Conservation (phyloP, 139 green algal species). For the Volvox reticuliferus region DNA sequence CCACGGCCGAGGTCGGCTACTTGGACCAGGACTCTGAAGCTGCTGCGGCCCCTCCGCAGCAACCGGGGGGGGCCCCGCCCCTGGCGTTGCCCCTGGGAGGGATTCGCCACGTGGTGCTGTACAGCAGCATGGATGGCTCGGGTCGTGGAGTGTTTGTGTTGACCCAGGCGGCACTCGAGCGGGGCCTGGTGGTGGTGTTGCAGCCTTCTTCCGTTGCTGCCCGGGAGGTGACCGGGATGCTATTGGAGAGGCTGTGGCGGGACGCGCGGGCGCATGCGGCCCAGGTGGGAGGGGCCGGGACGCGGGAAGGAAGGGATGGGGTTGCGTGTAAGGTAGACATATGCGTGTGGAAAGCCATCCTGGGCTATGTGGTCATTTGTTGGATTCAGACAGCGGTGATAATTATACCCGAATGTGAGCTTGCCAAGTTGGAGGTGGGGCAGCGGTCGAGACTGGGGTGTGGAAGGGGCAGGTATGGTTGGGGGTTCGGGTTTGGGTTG, state of each 20-base stretch:
- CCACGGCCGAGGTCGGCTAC: slow-evolving; percentile 76
- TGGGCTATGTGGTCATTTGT: too few species aligned
- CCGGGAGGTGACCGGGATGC: slow-evolving; percentile 64
- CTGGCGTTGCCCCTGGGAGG: slow-evolving; percentile 53
- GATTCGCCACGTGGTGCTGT: slow-evolving; percentile 71
- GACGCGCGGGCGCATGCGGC: slow-evolving; percentile 59
- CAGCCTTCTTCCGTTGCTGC: slow-evolving; percentile 58
- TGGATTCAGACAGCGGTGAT: too few species aligned
- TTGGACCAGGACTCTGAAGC: slow-evolving; percentile 55
- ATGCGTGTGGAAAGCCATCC: too few species aligned
- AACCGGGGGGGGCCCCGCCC: neutral
- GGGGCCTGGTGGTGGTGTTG: slow-evolving; percentile 74
- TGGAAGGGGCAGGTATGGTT: too few species aligned
- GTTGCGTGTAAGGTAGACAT: neutral
- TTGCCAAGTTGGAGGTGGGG: too few species aligned
- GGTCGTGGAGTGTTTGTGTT: slow-evolving; percentile 71
- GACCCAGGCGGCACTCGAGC: slow-evolving; percentile 63
- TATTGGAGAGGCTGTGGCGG: slow-evolving; percentile 70
- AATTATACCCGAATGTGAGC: too few species aligned
- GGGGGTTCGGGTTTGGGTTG: too few species aligned
- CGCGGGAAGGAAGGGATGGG: neutral
- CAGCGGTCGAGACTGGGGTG: too few species aligned
- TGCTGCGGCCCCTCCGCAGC: neutral
- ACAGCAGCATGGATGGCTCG: slow-evolving; percentile 1
- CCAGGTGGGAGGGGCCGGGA: neutral